Conservation (phyloP, 129 eudicot genomes). For the Saussurea involucrata region DNA sequence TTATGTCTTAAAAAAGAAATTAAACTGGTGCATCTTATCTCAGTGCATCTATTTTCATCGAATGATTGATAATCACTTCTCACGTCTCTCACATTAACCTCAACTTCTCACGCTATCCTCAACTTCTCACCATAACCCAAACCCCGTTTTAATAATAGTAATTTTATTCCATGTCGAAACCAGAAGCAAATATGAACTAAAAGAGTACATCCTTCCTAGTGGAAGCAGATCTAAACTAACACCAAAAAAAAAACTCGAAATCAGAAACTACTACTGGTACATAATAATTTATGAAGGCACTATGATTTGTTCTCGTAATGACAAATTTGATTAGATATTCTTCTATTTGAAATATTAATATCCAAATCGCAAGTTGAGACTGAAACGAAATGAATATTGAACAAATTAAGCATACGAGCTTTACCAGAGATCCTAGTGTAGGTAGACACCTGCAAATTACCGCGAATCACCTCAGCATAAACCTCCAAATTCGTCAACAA, state of each 20-base stretch:
- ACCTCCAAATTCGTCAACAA: constrained; percentile 42
- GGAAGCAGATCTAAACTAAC: no score
- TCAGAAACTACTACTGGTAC: not conserved
- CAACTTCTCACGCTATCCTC: no score
- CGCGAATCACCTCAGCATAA: constrained; percentile 41
- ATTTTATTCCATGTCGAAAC: not conserved
- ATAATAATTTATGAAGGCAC: not conserved
- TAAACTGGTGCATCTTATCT: no score
- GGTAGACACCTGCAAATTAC: constrained; percentile 51
- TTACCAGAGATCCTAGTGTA: constrained; percentile 49
- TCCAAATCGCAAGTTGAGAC: constrained; percentile 53
- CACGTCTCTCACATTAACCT: no score
- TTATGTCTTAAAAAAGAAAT: no score
- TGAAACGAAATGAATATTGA: constrained; percentile 53
- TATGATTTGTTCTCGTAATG: constrained; percentile 44
- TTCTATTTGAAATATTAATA: constrained; percentile 23
- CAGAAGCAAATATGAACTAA: not conserved
- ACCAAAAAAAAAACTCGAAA: not conserved
- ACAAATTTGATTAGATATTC: constrained; percentile 42
- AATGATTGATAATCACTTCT: no score
- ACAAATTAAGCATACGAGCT: constrained; percentile 45
- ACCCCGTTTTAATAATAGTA: no score
- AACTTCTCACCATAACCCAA: no score
- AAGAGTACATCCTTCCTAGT: no score
- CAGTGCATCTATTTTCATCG: no score